A percentile compares a stretch with the other conserved stretches of the same genome.
Conservation (phyloP, 1,284 basidiomycete species). For the Paramarasmius palmivorus region DNA sequence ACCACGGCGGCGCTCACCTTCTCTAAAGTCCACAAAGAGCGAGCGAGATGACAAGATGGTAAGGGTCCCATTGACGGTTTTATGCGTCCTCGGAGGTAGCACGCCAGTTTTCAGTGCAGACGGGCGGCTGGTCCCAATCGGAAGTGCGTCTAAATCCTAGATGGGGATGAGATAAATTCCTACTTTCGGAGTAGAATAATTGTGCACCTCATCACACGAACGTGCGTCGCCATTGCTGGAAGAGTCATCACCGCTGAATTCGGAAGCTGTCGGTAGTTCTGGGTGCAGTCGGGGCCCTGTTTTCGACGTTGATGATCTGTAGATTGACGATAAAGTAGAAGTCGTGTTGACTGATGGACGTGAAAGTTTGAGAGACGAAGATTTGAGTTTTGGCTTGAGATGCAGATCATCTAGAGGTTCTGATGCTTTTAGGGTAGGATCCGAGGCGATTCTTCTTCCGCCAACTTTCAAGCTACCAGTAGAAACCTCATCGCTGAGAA, state of each 20-base stretch:
- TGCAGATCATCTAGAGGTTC: background rate
- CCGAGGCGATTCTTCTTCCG: constrained; percentile 19
- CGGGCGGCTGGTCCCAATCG: constrained; percentile 36
- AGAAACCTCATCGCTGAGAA: constrained; percentile 21
- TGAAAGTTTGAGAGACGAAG: too few relatives aligned
- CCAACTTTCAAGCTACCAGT: constrained; percentile 14
- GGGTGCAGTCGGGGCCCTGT: too few relatives aligned
- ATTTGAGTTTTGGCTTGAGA: too few relatives aligned
- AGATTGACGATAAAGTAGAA: too few relatives aligned
- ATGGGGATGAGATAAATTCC: background rate
- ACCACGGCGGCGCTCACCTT: constrained; percentile 49
- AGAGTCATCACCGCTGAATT: too few relatives aligned
- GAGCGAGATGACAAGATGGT: constrained; percentile 49
- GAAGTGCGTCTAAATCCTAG: constrained; percentile 15
- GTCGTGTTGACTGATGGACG: too few relatives aligned
- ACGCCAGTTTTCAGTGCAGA: constrained; percentile 35
- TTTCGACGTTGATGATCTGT: too few relatives aligned
- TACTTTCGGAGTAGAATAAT: too few relatives aligned
- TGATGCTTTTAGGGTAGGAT: constrained; percentile 14
- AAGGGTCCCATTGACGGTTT: constrained; percentile 46
- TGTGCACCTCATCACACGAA: too few relatives aligned
- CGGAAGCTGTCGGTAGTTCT: too few relatives aligned
- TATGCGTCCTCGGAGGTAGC: constrained; percentile 45
- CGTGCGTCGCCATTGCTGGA: too few relatives aligned
- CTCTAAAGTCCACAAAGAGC: constrained; percentile 53